These are phyloP conservation scores for Magnaporthales sp. DNA, from an alignment of 2,329 filamentous ascomycete species.

Conservation along the genomic window DNA sequence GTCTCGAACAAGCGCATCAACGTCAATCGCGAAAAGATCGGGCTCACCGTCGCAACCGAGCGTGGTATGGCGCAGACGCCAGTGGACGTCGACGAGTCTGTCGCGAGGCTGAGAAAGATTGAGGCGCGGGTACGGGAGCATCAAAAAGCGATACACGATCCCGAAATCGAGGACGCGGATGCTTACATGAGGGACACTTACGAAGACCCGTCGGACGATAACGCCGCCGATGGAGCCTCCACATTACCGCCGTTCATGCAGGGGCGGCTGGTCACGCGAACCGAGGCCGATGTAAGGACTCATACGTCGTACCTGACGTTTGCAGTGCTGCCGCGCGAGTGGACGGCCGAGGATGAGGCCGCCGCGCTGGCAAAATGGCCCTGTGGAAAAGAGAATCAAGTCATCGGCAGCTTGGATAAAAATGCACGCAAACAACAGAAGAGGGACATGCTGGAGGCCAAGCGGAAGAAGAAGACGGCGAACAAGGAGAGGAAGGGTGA, in stretches of 20 bases:
- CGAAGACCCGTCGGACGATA: conserved; percentile 19
- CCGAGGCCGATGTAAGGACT: conserved; percentile 84
- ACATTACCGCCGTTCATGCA: conserved; percentile 50
- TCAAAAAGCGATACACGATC: conserved; percentile 19
- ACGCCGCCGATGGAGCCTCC: conserved; percentile 20
- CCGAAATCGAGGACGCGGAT: conserved; percentile 19
- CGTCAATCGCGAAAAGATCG: conserved; percentile 72
- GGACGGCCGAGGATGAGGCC: conserved; percentile 75
- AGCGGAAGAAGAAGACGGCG: conserved; percentile 25
- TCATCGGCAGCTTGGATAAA: conserved; percentile 46
- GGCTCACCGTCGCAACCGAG: conserved; percentile 55
- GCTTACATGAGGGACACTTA: conserved; percentile 13
- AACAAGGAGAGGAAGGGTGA: not conserved
- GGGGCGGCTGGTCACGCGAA: conserved; percentile 69
- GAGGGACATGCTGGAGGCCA: conserved; percentile 38
- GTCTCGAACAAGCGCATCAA: conserved; percentile 72
- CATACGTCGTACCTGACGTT: conserved; percentile 98
- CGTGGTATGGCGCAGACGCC: conserved; percentile 63
- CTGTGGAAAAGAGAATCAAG: conserved; percentile 41
- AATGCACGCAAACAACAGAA: conserved; percentile 47
- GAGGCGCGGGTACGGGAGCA: conserved; percentile 61
- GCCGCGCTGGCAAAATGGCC: conserved; percentile 57
- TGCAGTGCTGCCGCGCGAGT: conserved; percentile 77
- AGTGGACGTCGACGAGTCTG: conserved; percentile 69
- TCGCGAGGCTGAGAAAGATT: conserved; percentile 63